Percentiles rank a stretch among this genome's conserved stretches.
These are phyloP conservation scores for Arctium minus DNA, from an alignment of 129 eudicot genomes.

Conservation along the genomic window DNA sequence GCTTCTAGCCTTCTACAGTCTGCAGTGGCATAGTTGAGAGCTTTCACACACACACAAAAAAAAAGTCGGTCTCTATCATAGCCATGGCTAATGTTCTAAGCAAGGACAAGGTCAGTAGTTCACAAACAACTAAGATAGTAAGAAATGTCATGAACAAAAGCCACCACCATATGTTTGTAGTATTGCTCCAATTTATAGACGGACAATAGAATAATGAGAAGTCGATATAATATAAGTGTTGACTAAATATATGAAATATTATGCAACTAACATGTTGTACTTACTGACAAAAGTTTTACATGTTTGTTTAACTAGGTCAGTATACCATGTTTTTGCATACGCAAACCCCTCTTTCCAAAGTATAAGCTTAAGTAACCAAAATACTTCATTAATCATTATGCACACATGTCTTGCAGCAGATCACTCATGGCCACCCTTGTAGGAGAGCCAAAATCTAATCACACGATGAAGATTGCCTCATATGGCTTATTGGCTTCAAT, in stretches of 20 bases:
- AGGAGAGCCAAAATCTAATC: background rate
- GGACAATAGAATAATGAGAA: background rate
- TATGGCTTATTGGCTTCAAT: background rate
- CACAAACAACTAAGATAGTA: background rate
- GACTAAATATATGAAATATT: background rate
- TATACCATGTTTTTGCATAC: background rate
- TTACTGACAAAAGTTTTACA: background rate
- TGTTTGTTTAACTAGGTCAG: background rate
- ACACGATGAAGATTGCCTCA: background rate
- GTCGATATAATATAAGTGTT: background rate
- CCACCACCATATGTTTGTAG: constrained; percentile 9
- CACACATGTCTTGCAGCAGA: background rate
- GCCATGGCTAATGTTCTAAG: background rate
- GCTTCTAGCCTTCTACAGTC: background rate
- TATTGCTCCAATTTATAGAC: background rate
- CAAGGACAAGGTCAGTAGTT: background rate
- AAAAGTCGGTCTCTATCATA: background rate
- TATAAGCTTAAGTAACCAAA: constrained; percentile 10
- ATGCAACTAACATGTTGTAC: background rate
- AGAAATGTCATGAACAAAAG: background rate
- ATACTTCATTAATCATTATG: background rate
- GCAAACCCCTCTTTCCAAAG: background rate
- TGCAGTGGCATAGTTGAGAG: background rate
- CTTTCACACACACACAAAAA: background rate
- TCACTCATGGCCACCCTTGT: background rate